A percentile compares a stretch with the other conserved stretches of the same genome.
These are phyloP conservation scores for Dalbergia cultrata DNA, from an alignment of 306 rosid genomes.

Conservation along the genomic window DNA sequence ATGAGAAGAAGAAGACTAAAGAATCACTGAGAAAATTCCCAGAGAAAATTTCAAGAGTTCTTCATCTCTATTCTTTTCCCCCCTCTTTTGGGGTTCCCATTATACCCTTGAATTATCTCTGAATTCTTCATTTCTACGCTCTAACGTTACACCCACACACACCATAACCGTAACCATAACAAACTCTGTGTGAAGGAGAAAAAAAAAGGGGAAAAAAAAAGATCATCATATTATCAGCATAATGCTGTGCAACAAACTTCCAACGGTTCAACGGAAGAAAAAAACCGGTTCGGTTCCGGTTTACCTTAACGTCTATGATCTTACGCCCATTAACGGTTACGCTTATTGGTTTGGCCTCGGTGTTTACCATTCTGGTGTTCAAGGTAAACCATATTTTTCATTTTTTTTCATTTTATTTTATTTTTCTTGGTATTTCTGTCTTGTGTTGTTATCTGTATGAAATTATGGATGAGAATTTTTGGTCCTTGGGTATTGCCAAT, in stretches of 20 bases:
- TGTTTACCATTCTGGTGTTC: slow-evolving; percentile 94
- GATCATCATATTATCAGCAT: background rate
- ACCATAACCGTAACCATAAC: background rate
- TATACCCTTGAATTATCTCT: slow-evolving; percentile 44
- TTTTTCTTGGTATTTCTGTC: too few species aligned
- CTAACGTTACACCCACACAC: background rate
- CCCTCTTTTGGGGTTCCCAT: slow-evolving; percentile 14
- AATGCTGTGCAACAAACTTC: slow-evolving; percentile 69
- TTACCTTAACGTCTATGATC: slow-evolving; percentile 88
- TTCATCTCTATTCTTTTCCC: background rate
- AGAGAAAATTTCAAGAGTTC: slow-evolving; percentile 43
- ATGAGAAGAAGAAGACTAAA: background rate
- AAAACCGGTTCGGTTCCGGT: slow-evolving; percentile 79
- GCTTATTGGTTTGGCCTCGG: slow-evolving; percentile 99
- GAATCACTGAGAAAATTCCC: background rate
- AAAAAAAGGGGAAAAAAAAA: background rate
- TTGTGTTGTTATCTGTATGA: slow-evolving; percentile 2
- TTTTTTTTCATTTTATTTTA: background rate
- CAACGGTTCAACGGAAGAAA: slow-evolving; percentile 66
- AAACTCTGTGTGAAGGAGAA: background rate
- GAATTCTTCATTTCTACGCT: slow-evolving; percentile 6
- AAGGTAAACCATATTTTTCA: slow-evolving; percentile 60
- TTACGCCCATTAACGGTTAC: slow-evolving; percentile 91
- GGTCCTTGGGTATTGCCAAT: slow-evolving; percentile 9
- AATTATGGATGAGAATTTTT: background rate